A percentile compares a stretch with the other conserved stretches of the same genome.
Conservation (phyloP, 177 flowering plant genomes). For the Tripterygium wilfordii region DNA sequence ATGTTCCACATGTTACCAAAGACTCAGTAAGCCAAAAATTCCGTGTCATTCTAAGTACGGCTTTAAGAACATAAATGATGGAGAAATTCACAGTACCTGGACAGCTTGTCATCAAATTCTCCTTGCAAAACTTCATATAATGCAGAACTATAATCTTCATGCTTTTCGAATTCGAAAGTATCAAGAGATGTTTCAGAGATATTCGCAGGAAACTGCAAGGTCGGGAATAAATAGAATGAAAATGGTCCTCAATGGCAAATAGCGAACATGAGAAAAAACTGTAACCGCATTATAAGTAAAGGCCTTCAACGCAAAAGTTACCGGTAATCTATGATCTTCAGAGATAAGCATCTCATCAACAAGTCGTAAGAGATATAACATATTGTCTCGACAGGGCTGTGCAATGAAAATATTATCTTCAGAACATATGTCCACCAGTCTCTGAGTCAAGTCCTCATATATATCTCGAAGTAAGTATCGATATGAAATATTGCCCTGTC, state of each 20-base stretch:
- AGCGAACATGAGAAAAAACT: too few relatives aligned
- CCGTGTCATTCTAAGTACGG: too few relatives aligned
- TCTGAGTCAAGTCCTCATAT: constrained; percentile 63
- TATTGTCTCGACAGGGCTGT: constrained; percentile 98
- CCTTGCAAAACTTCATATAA: constrained; percentile 45
- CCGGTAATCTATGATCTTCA: constrained; percentile 78
- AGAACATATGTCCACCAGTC: constrained; percentile 50
- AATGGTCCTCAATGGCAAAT: not conserved
- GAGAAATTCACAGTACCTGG: constrained; percentile 40
- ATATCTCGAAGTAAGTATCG: constrained; percentile 62
- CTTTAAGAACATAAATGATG: not conserved
- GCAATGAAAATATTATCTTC: constrained; percentile 67
- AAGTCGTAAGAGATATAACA: constrained; percentile 67
- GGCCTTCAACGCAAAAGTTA: too few relatives aligned
- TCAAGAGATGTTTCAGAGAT: constrained; percentile 43
- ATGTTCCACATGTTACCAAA: too few relatives aligned
- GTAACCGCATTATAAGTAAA: too few relatives aligned
- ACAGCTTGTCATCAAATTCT: constrained; percentile 30
- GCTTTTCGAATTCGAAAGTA: constrained; percentile 48
- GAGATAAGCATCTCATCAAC: constrained; percentile 87
- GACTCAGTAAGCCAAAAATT: too few relatives aligned
- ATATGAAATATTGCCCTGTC: constrained; percentile 54
- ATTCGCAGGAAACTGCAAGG: constrained; percentile 72
- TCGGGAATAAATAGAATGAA: constrained; percentile 2
- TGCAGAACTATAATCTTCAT: constrained; percentile 41